phyloP scores from a whole-genome alignment of 2,329 filamentous ascomycete species.

The Chalaropsis ovoidea region DNA sequence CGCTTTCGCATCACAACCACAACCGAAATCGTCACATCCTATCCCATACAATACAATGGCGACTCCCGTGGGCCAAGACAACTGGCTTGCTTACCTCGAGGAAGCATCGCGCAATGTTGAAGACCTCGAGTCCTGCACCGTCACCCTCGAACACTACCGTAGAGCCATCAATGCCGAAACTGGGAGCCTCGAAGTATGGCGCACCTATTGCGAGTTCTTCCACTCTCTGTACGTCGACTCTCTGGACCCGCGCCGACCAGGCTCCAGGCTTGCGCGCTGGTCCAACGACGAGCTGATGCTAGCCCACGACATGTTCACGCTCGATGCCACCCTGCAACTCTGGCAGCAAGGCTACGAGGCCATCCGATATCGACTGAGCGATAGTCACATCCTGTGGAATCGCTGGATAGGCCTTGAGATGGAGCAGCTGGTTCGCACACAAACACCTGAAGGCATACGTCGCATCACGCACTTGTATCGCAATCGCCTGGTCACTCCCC shows the following conservation, averaged over 20 bases:
- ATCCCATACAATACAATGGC: conserved; percentile 1
- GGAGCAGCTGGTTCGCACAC: conserved; percentile 51
- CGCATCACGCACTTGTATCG: conserved; percentile 60
- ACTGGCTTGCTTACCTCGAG: conserved; percentile 67
- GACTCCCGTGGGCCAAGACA: conserved; percentile 60
- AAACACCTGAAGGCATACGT: conserved; percentile 48
- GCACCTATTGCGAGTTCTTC: conserved; percentile 68
- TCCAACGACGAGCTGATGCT: conserved; percentile 58
- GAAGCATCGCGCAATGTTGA: conserved; percentile 54
- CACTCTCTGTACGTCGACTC: conserved; percentile 51
- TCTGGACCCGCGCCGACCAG: conserved; percentile 14
- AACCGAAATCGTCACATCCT: background rate
- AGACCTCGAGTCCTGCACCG: conserved; percentile 56
- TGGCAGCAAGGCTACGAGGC: conserved; percentile 63
- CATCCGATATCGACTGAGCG: conserved; percentile 62
- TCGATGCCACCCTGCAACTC: conserved; percentile 54
- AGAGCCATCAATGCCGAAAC: conserved; percentile 61
- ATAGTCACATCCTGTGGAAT: conserved; percentile 72
- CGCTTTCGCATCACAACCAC: background rate
- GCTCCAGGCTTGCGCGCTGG: conserved; percentile 34
- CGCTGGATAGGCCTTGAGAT: conserved; percentile 64
- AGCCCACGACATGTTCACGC: conserved; percentile 61
- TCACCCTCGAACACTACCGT: conserved; percentile 61
- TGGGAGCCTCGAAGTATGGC: conserved; percentile 63
- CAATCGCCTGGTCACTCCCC: conserved; percentile 60